Evolutionary conservation across 139 green algal genomes (phyloP).

Genomic region (Closterium sp.): DNA sequence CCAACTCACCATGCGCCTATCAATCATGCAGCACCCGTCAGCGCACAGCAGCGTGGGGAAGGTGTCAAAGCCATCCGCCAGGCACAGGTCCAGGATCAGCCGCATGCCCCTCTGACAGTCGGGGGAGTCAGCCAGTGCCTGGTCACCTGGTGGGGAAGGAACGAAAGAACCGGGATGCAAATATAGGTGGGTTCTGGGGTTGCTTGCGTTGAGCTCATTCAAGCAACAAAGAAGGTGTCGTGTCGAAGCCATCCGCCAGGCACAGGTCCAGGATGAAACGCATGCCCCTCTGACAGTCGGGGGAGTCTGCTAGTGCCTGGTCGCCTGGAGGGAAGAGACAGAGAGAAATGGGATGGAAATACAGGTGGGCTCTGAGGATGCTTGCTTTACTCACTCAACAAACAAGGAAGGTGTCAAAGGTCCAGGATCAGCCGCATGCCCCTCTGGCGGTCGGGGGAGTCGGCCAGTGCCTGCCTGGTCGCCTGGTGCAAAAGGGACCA

Average conservation of each 20-base stretch:
- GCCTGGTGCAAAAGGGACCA: not conserved
- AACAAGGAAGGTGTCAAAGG: slow-evolving; percentile 54
- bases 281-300: slow-evolving; percentile 44
- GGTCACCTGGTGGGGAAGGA: slow-evolving; percentile 10
- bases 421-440: slow-evolving; percentile 47
- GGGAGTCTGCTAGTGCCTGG: slow-evolving; percentile 24
- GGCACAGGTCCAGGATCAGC: slow-evolving; percentile 45
- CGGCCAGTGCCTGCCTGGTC: slow-evolving; percentile 35
- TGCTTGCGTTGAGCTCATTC: too few species aligned
- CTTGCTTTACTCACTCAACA: too few species aligned
- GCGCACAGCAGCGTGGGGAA: slow-evolving; percentile 45
- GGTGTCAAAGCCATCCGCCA: slow-evolving; percentile 52
- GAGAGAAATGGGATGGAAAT: too few species aligned
- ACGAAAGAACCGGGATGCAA: not conserved
- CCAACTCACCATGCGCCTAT: slow-evolving; percentile 37
- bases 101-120: slow-evolving; percentile 45
- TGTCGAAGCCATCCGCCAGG: slow-evolving; percentile 49
- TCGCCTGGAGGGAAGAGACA: slow-evolving; percentile 7
- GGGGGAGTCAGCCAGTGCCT: slow-evolving; percentile 19
- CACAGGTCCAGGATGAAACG: slow-evolving; percentile 43
- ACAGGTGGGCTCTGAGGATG: too few species aligned
- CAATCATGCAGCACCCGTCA: slow-evolving; percentile 53
- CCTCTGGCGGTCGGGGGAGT: slow-evolving; percentile 31
- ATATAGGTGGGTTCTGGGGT: too few species aligned
- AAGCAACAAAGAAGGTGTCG: not conserved